A percentile compares a stretch with the other conserved stretches of the same genome.
Conservation (phyloP, 139 green algal species). For the Zygnema circumcarinatum region DNA sequence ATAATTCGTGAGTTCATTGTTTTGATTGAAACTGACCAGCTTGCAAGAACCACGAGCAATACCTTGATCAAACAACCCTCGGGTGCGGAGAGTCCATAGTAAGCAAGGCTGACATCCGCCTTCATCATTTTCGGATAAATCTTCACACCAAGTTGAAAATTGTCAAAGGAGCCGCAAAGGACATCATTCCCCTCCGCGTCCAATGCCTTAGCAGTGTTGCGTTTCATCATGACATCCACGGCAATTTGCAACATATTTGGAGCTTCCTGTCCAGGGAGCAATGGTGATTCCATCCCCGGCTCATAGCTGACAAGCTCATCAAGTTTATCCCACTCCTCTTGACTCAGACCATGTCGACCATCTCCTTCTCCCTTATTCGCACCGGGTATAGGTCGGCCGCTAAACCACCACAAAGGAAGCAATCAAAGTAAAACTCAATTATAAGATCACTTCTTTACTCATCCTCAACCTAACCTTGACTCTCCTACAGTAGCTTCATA, state of each 20-base stretch:
- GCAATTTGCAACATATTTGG: conserved; percentile 63
- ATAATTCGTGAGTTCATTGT: too few species aligned
- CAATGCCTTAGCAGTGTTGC: conserved; percentile 59
- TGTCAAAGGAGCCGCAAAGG: conserved; percentile 36
- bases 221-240: conserved; percentile 41
- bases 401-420: too few species aligned
- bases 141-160: conserved; percentile 61
- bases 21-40: too few species aligned
- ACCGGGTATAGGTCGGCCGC: too few species aligned
- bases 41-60: too few species aligned
- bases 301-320: conserved; percentile 73
- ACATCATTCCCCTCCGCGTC: conserved; percentile 48
- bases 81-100: conserved; percentile 67
- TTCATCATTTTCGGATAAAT: conserved; percentile 68
- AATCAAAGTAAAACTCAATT: too few species aligned
- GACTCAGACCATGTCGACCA: neutral
- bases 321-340: conserved; percentile 78
- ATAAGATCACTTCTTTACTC: too few species aligned
- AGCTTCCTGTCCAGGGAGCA: neutral
- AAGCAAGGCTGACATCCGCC: conserved; percentile 65
- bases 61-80: conserved; percentile 73
- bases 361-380: neutral
- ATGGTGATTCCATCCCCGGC: conserved; percentile 67
- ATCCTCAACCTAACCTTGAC: too few species aligned
- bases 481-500: too few species aligned